Conservation (phyloP, 2,329 filamentous ascomycete species). For the Trichoderma brevicompactum region DNA sequence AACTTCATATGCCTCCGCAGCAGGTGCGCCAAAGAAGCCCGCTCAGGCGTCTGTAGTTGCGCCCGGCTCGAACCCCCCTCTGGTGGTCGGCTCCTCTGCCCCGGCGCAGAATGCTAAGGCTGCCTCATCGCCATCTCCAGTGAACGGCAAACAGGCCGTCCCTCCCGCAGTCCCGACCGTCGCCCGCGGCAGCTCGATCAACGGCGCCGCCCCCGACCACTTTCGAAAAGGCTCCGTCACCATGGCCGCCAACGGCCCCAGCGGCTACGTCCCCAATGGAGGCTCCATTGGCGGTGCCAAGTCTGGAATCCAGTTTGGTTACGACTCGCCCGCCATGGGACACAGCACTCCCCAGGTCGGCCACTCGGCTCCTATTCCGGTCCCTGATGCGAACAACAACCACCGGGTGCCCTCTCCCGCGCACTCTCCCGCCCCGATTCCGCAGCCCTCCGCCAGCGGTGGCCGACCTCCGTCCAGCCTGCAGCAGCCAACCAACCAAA, state of each 20-base stretch:
- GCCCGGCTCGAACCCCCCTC: slow-evolving; percentile 58
- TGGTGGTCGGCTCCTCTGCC: slow-evolving; percentile 59
- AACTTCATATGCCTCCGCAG: slow-evolving; percentile 70
- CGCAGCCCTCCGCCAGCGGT: slow-evolving; percentile 80
- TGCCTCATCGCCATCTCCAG: slow-evolving; percentile 69
- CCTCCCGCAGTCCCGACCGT: slow-evolving; percentile 71
- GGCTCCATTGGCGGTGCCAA: slow-evolving; percentile 62
- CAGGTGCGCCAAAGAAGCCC: slow-evolving; percentile 65
- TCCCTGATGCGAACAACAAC: slow-evolving; percentile 57
- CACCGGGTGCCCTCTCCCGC: slow-evolving; percentile 81
- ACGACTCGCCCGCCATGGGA: slow-evolving; percentile 66
- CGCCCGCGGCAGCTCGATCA: slow-evolving; percentile 66
- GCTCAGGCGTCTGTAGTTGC: slow-evolving; percentile 64
- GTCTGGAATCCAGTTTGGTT: slow-evolving; percentile 80
- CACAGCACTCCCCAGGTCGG: slow-evolving; percentile 68
- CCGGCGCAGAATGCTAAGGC: slow-evolving; percentile 61
- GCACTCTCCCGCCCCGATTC: slow-evolving; percentile 90
- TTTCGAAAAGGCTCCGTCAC: slow-evolving; percentile 87
- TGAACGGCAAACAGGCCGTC: slow-evolving; percentile 82
- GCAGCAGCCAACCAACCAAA: slow-evolving; percentile 67
- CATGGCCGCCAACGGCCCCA: slow-evolving; percentile 82
- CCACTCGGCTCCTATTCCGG: slow-evolving; percentile 62
- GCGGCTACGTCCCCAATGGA: slow-evolving; percentile 77
- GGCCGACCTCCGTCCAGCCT: slow-evolving; percentile 82
- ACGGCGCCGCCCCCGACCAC: slow-evolving; percentile 75